A percentile compares a stretch with the other conserved stretches of the same genome.
Conservation (phyloP, 106 monocot species). For the Iris macrosiphon region DNA sequence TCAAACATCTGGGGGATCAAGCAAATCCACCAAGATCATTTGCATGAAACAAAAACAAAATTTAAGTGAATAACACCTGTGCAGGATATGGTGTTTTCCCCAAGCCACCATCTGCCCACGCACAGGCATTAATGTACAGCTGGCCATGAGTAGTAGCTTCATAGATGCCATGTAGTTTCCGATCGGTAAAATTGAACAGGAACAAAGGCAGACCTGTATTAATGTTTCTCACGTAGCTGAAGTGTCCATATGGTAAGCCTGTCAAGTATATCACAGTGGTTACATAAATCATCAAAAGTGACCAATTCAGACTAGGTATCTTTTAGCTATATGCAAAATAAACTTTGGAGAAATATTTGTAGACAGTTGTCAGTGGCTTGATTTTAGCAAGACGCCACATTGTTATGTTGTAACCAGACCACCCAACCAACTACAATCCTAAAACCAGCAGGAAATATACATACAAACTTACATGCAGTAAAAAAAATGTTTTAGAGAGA, state of each 20-base stretch:
- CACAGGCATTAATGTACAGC: constrained; percentile 56
- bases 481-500: not conserved
- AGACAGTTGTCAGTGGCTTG: not conserved
- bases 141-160: constrained; percentile 63
- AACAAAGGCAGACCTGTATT: constrained; percentile 61
- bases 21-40: not conserved
- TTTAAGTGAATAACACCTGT: constrained; percentile 35
- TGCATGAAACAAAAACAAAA: no score
- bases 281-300: not conserved
- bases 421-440: not conserved
- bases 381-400: not conserved
- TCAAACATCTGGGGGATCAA: not conserved
- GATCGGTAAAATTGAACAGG: constrained; percentile 62
- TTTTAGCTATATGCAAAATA: not conserved
- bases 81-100: constrained; percentile 60
- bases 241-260: constrained; percentile 60
- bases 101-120: constrained; percentile 50
- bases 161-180: constrained; percentile 67
- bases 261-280: constrained; percentile 4
- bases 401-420: not conserved
- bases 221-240: constrained; percentile 57
- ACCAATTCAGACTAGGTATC: not conserved
- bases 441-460: not conserved
- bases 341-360: not conserved
- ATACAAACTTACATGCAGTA: not conserved